Conservation (phyloP, 73 alveolate species). For the Paramecium caudatum region DNA sequence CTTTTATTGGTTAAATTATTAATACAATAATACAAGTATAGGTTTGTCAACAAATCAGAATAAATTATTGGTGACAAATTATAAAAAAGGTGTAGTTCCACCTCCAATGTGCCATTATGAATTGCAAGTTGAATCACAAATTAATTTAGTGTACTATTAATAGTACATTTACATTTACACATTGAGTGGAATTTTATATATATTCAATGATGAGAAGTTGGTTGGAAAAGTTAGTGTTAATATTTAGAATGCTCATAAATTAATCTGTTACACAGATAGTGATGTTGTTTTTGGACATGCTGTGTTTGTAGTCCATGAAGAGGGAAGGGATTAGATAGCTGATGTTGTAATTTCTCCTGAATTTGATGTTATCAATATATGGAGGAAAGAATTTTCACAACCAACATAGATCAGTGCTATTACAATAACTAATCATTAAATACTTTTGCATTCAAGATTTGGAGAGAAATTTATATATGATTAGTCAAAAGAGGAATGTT, state of each 20-base stretch:
- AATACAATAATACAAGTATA: not conserved
- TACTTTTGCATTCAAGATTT: slow-evolving; percentile 61
- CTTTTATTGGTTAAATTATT: slow-evolving; percentile 27
- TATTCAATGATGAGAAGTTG: not conserved
- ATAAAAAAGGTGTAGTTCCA: slow-evolving; percentile 73
- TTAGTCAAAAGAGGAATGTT: not conserved
- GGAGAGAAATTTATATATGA: slow-evolving; percentile 61
- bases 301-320: slow-evolving; percentile 63
- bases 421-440: not conserved
- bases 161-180: not conserved
- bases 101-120: slow-evolving; percentile 77
- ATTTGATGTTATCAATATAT: slow-evolving; percentile 26
- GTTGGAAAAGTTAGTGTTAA: not conserved
- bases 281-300: slow-evolving; percentile 24
- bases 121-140: slow-evolving; percentile 18
- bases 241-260: slow-evolving; percentile 12
- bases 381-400: slow-evolving; percentile 53
- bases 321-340: slow-evolving; percentile 53
- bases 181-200: not conserved
- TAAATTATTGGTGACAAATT: slow-evolving; percentile 60
- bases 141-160: slow-evolving; percentile 18
- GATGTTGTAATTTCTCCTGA: slow-evolving; percentile 36
- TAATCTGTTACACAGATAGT: not conserved
- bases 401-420: slow-evolving; percentile 31
- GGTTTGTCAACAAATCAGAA: slow-evolving; percentile 53